phyloP scores from a whole-genome alignment of 108 stramenopile species.

The Nitzschia sp. region DNA sequence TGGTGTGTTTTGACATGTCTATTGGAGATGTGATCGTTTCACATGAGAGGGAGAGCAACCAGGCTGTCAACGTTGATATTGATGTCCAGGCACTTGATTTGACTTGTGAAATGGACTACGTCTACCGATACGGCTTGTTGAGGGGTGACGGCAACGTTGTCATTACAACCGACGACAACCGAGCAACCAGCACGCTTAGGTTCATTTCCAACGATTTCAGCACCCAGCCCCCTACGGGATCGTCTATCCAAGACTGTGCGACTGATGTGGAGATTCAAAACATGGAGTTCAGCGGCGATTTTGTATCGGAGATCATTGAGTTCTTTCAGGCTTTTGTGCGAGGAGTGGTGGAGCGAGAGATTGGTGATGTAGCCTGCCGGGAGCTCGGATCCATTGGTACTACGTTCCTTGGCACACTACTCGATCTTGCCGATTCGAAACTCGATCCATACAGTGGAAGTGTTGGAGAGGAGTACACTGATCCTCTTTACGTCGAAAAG shows the following conservation, averaged over 20 bases:
- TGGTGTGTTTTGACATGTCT: constrained; percentile 23
- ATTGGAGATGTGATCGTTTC: constrained; percentile 29
- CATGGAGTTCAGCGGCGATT: constrained; percentile 57
- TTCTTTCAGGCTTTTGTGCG: constrained; percentile 50
- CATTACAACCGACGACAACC: constrained; percentile 29
- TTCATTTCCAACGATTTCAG: constrained; percentile 47
- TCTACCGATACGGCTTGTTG: constrained; percentile 21
- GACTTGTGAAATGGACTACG: constrained; percentile 35
- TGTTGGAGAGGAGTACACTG: constrained; percentile 13
- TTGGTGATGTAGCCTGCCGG: constrained; percentile 46
- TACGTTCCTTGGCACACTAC: constrained; percentile 22
- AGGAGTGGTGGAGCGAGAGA: constrained; percentile 36
- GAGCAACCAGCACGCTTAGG: constrained; percentile 32
- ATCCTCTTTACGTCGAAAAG: constrained; percentile 28
- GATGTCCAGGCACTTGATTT: constrained; percentile 20
- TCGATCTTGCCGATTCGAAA: constrained; percentile 23
- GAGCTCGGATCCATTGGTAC: constrained; percentile 45
- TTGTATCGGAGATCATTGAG: constrained; percentile 48
- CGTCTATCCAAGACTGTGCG: constrained; percentile 36
- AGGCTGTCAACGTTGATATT: constrained; percentile 14
- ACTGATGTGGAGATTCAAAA: constrained; percentile 44
- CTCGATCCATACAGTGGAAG: constrained; percentile 30
- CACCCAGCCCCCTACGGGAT: constrained; percentile 38
- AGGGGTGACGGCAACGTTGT: constrained; percentile 23
- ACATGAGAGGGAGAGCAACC: constrained; percentile 11